Base-by-base conservation (phyloP, 768 basidiomycete species). In the Tylopilus intermedius region DNA sequence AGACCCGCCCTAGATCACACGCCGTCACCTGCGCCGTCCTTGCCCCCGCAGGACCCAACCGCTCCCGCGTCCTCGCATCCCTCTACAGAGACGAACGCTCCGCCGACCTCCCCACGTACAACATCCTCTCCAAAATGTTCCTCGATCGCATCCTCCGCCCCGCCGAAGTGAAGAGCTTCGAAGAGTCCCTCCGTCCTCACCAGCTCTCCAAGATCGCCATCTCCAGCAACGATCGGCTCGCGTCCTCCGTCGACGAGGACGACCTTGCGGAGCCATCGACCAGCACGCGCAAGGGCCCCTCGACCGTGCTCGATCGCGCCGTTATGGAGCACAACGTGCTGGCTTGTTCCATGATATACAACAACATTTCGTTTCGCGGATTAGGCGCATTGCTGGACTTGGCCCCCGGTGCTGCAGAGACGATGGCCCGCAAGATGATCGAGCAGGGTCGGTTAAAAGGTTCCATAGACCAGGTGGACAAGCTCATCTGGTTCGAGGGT, bases 251-350 rank as follows among this genome's bases (percentile, higher is more conserved):
- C 24, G 79, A 80, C 40, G 79, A 82, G 48, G 81, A 84, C 49
- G 74, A 73, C 50, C 73, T 71, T 41, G 68, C 67, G 27, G 84
- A 84, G 26, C 77, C 82, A 8, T 75, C 72, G 11, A 72, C 78
- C 14, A 90, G 87, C 71, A 90, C 81, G 37, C 81, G 94, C 56
- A 91, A 87, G 39, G 95, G 94, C 1, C 95, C 96, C 3, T 86
- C 91, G 6, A 98, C 94, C 9, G 94, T 99, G 18, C 79, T 99
- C 40, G 96, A 98, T 68, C 83, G 94, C 43, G 96, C 96, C 6
- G 94, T 99, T 43, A 91, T 98, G 87, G 96, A 99, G 67, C 96
- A 99, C 72, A 99, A 99, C 69, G 78, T 99, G 9, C 81, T 97
- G 56, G 93, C 94, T 4, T 94, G 93, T 68, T 95, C 94, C 3